phyloP scores from a whole-genome alignment of 1,139 yeast genomes.

The Scheffersomyces cryptocercus region DNA sequence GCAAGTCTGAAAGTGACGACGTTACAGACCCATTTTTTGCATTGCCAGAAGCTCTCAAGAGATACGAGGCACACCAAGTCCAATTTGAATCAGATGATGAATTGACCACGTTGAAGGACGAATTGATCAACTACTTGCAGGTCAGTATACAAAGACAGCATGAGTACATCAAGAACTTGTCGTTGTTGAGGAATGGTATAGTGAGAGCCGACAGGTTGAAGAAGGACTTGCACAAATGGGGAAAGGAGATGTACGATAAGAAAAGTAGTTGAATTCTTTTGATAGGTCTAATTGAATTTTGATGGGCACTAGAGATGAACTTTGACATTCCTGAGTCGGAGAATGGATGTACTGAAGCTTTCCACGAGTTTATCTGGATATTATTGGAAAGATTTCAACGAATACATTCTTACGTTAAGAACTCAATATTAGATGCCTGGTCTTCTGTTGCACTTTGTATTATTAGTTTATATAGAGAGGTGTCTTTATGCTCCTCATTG shows the following conservation, averaged over 20 bases:
- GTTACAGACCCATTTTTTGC: conserved; percentile 41
- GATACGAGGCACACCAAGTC: conserved; percentile 37
- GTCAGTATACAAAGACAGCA: conserved; percentile 79
- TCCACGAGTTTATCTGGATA: background rate
- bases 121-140: conserved; percentile 45
- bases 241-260: conserved; percentile 80
- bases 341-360: background rate
- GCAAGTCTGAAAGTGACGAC: conserved; percentile 12
- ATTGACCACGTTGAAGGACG: conserved; percentile 34
- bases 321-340: background rate
- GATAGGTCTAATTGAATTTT: no score
- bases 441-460: no score
- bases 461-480: no score
- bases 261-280: conserved; percentile 21
- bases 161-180: conserved; percentile 81
- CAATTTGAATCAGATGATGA: conserved; percentile 31
- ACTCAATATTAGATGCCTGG: no score
- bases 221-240: conserved; percentile 73
- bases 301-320: no score
- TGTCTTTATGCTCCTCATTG: no score
- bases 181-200: conserved; percentile 69
- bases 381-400: no score
- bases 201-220: conserved; percentile 77
- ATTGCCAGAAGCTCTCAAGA: conserved; percentile 35
- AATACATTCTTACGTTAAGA: no score